Evolutionary conservation across 768 basidiomycete species (phyloP), one percentile per base, ranked within the genome.

Genomic region (Hortiboletus flavorubellus): DNA sequence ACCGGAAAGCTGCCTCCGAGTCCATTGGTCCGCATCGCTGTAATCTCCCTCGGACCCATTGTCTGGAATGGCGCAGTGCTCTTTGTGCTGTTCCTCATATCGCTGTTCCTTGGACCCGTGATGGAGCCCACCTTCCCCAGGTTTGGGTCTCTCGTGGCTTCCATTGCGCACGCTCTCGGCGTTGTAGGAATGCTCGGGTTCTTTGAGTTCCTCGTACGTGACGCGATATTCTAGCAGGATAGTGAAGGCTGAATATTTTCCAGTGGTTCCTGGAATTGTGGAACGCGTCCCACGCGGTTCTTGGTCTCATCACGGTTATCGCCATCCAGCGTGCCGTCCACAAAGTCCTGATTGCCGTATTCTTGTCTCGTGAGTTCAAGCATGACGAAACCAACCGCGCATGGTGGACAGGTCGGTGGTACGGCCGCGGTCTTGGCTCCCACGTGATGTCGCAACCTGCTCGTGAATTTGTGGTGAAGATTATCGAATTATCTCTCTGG

Each of bases 321-420:
- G 83, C 86, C 53, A 91, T 98, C 53, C 94, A 98, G 68, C 85
- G 97, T 48, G 90, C 90, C 16, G 75, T 98, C 56, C 87, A 95
- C 82, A 98, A 98, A 79, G 79, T 93, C 55, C 76, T 97, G 53
- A 98, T 99, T 66, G 79, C 95, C 0, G 88, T 96, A 57, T 93
- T 95, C 83, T 77, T 98, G 37, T 89, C 94, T 39, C 89, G 97
- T 59, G 97, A 99, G 73, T 97, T 97, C 82, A 99, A 99, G 76
- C 94, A 98, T 69, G 97, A 99, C 69, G 95, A 98, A 74, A 95
- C 93, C 35, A 98, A 98, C 75, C 81, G 93, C 29, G 95, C 95
- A 8, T 99, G 96, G 96, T 99, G 97, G 97, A 96, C 95, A 33
- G 95, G 94, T 45, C 80, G 86, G 68, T 98, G 97, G 97, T 96